These are phyloP conservation scores for Hypoxylon rickii DNA, from an alignment of 495 filamentous ascomycete genomes.

Conservation along the genomic window DNA sequence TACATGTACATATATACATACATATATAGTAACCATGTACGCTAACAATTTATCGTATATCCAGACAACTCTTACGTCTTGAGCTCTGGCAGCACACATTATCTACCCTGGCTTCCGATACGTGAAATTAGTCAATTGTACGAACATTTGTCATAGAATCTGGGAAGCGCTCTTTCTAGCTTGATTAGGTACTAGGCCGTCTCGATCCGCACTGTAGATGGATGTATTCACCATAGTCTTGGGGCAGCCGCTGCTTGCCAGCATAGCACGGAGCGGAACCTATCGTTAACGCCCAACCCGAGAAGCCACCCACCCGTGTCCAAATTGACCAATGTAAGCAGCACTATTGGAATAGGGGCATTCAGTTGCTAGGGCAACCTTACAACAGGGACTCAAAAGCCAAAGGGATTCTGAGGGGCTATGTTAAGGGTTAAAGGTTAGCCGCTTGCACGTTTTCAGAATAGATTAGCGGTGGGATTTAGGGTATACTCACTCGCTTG, in stretches of 20 bases:
- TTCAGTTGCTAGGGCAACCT: not conserved
- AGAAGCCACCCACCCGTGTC: slow-evolving; percentile 4
- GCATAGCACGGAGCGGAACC: too few relatives aligned
- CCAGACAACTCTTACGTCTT: slow-evolving; percentile 16
- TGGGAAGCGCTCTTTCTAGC: too few relatives aligned
- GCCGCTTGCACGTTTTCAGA: not conserved
- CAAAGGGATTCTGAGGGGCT: slow-evolving; percentile 93
- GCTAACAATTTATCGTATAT: slow-evolving; percentile 24
- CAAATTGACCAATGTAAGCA: not conserved
- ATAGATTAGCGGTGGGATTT: slow-evolving; percentile 5
- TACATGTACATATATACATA: not conserved
- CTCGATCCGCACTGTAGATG: too few relatives aligned
- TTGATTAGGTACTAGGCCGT: too few relatives aligned
- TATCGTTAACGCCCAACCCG: not conserved
- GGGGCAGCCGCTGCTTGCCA: too few relatives aligned
- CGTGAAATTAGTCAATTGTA: not conserved
- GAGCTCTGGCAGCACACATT: not conserved
- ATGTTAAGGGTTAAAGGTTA: slow-evolving; percentile 27
- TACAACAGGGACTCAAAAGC: slow-evolving; percentile 61
- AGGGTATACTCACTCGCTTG: slow-evolving; percentile 83
- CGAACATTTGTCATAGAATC: too few relatives aligned
- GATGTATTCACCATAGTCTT: too few relatives aligned
- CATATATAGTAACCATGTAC: slow-evolving; percentile 13
- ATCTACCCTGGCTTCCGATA: not conserved
- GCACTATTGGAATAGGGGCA: not conserved